Evolutionary conservation across 75 land plant species (phyloP).

Genomic region (Pinus albicaulis): DNA sequence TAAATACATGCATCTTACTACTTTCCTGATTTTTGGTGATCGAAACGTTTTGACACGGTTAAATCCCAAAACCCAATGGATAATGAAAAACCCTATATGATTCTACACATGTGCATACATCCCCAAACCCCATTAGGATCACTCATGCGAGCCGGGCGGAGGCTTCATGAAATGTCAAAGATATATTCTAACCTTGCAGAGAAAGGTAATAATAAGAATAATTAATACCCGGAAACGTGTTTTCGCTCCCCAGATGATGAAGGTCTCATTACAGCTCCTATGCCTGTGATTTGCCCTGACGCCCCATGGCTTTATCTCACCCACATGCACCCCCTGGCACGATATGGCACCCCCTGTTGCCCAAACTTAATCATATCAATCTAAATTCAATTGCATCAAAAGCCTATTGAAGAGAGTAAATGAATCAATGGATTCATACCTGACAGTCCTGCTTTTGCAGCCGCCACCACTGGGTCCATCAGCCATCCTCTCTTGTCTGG

Average conservation of each 20-base stretch:
- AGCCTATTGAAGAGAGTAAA: background rate
- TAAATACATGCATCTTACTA: too few relatives aligned
- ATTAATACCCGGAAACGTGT: slow-evolving; percentile 55
- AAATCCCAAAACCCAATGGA: too few relatives aligned
- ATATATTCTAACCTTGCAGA: background rate
- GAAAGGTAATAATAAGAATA: background rate
- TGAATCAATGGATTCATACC: slow-evolving; percentile 19
- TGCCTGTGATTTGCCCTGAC: slow-evolving; percentile 72
- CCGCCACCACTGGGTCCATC: slow-evolving; percentile 45
- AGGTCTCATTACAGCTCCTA: slow-evolving; percentile 61
- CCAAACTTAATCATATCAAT: background rate
- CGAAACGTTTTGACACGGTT: too few relatives aligned
- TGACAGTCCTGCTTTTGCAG: slow-evolving; percentile 24
- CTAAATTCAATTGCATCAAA: background rate
- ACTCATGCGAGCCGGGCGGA: too few relatives aligned
- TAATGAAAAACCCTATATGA: too few relatives aligned
- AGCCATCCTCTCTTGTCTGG: slow-evolving; percentile 60
- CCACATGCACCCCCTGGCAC: slow-evolving; percentile 55
- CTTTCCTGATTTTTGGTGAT: too few relatives aligned
- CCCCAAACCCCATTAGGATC: too few relatives aligned
- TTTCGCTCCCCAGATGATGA: slow-evolving; percentile 71
- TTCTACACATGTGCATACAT: too few relatives aligned
- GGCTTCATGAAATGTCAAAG: too few relatives aligned
- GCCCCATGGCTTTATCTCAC: slow-evolving; percentile 57
- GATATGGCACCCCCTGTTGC: slow-evolving; percentile 49